phyloP scores from a whole-genome alignment of 2,329 filamentous ascomycete genomes.

The Huntiella bhutanensis region DNA sequence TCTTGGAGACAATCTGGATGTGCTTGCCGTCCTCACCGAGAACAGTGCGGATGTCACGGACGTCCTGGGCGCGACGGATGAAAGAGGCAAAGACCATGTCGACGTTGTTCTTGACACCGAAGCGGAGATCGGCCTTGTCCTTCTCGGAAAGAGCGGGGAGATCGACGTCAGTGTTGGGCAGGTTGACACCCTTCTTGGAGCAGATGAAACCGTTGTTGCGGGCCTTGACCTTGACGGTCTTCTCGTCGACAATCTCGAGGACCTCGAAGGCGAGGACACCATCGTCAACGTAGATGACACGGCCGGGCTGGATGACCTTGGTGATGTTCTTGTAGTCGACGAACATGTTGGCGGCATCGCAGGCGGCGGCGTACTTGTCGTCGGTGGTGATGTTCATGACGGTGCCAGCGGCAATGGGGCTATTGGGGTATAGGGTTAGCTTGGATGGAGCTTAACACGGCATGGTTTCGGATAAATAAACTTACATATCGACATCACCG shows the following conservation, averaged over 20 bases:
- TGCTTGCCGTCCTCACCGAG: conserved; percentile 82
- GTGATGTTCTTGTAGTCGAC: conserved; percentile 99
- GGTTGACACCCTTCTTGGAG: conserved; percentile 97
- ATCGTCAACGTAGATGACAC: conserved; percentile 95
- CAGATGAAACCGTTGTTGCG: conserved; percentile 98
- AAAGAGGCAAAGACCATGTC: conserved; percentile 99
- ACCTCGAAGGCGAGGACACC: conserved; percentile 96
- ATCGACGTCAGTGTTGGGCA: conserved; percentile 96
- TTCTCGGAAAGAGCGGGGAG: conserved; percentile 95
- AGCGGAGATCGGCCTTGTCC: conserved; percentile 82
- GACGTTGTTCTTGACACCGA: conserved; percentile 95
- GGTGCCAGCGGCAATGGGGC: conserved; percentile 60
- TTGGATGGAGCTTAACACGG: not conserved
- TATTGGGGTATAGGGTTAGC: not conserved
- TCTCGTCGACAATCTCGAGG: conserved; percentile 64
- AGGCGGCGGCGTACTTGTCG: conserved; percentile 68
- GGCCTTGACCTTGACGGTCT: conserved; percentile 72
- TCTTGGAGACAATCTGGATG: conserved; percentile 99
- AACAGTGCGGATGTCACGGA: conserved; percentile 76
- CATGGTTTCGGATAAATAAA: not conserved
- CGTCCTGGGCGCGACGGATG: conserved; percentile 86
- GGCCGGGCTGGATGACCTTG: conserved; percentile 82
- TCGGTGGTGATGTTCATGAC: conserved; percentile 95
- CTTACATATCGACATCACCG: conserved; percentile 60
- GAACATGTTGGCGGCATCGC: conserved; percentile 90